Conservation (phyloP, 148 eudicot genomes). For the Cornus suecica region DNA sequence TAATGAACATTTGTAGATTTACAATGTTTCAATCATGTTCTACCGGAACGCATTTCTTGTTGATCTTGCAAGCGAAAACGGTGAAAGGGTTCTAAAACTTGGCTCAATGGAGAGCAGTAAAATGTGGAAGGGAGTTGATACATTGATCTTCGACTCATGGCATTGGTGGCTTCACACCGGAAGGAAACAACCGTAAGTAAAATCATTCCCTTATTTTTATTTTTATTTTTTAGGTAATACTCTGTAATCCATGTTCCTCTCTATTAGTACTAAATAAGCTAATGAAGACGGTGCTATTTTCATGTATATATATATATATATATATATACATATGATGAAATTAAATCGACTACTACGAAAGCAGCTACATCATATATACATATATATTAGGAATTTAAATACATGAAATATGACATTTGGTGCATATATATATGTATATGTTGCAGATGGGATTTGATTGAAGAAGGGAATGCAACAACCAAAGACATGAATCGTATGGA, state of each 20-base stretch:
- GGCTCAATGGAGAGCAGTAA: slow-evolving; percentile 33
- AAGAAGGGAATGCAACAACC: slow-evolving; percentile 26
- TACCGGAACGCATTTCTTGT: slow-evolving; percentile 42
- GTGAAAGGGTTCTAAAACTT: slow-evolving; percentile 34
- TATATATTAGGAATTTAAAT: too few species aligned
- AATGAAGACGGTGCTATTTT: too few species aligned
- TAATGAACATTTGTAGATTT: slow-evolving; percentile 18
- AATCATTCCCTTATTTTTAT: too few species aligned
- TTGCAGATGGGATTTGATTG: slow-evolving; percentile 46
- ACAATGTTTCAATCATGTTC: slow-evolving; percentile 32
- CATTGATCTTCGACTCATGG: slow-evolving; percentile 55
- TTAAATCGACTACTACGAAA: too few species aligned
- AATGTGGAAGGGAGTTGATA: slow-evolving; percentile 42
- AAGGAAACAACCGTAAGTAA: slow-evolving; percentile 46
- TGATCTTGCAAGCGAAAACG: slow-evolving; percentile 16
- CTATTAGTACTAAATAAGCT: too few species aligned
- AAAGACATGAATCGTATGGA: slow-evolving; percentile 55
- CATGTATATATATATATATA: too few species aligned
- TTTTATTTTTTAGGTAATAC: too few species aligned
- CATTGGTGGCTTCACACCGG: slow-evolving; percentile 77
- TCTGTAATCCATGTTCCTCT: too few species aligned
- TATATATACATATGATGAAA: too few species aligned
- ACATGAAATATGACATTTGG: too few species aligned
- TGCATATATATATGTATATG: background rate
- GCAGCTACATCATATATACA: too few species aligned